These are phyloP conservation scores for Tricholoma saponaceum DNA, from an alignment of 768 basidiomycete species.

Conservation along the genomic window DNA sequence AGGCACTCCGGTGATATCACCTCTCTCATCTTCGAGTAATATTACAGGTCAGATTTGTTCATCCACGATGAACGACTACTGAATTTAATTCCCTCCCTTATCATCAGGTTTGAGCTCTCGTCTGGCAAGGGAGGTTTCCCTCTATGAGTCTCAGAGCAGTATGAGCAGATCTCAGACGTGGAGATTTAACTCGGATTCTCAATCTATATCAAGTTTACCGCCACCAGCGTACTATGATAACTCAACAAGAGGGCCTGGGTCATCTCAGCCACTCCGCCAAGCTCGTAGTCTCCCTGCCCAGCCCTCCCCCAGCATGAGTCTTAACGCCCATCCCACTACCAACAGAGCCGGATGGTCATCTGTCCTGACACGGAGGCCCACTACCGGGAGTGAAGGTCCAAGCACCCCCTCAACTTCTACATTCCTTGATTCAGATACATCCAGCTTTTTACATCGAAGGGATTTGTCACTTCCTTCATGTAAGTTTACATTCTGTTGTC, in stretches of 20 bases:
- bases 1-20: not conserved
- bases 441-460: not conserved
- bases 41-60: not conserved
- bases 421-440: not conserved
- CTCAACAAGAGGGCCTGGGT: not conserved
- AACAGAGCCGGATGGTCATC: not conserved
- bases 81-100: not conserved
- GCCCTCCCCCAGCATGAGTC: not conserved
- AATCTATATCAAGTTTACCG: not conserved
- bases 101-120: not conserved
- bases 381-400: not conserved
- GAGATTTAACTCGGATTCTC: not conserved
- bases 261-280: not conserved
- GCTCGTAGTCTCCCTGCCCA: not conserved
- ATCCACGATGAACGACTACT: not conserved
- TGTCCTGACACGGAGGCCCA: not conserved
- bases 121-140: not conserved
- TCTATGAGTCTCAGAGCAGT: not conserved
- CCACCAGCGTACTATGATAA: not conserved
- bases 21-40: not conserved
- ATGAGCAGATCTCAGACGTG: not conserved
- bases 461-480: not conserved
- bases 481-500: not conserved
- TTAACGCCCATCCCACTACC: not conserved
- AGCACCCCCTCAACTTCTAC: not conserved